Evolutionary conservation across 2,329 filamentous ascomycete genomes (phyloP), one percentile per base, ranked within the genome.

Genomic region (Fusarium poae): DNA sequence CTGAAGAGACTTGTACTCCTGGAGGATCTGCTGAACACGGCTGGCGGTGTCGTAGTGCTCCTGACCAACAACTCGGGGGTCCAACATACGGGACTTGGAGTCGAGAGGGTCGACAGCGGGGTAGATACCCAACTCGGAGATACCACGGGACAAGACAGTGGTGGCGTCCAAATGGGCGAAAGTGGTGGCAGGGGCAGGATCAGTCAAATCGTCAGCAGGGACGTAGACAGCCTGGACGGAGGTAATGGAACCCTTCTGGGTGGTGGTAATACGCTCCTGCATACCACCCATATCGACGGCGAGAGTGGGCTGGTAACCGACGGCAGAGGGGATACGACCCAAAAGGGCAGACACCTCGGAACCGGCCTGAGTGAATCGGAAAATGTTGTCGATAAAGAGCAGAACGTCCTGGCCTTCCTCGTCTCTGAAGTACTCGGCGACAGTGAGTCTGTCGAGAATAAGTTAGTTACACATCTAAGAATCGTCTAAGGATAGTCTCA

Each of bases 331-430:
- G 79, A 99, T 99, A 94, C 96, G 95, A 88, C 96, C 96, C 74
- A 99, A 89, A 82, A 99, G 90, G 80, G 96, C 96, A 87, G 95
- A 98, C 90, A 99, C 96, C 87, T 99, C 96, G 79, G 96, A 98
- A 94, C 96, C 96, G 83, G 96, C 96, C 87, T 98, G 95, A 75
- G 95, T 97, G 90, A 98, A 98, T 81, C 96, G 92, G 93, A 97
- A 98, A 86, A 99, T 98, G 90, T 99, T 99, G 92, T 99, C 96
- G 83, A 98, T 98, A 89, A 98, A 97, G 83, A 97, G 94, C 82
- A 97, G 88, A 89, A 97, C 91, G 86, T 97, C 94, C 88, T 97
- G 94, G 76, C 94, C 94, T 75, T 90, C 86, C 53, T 83, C 79
- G 65, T 89, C 86, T 72, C 88, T 84, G 87, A 98, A 97, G 78